Conservation (phyloP, 139 green algal genomes). For the Pleodorina starrii region DNA sequence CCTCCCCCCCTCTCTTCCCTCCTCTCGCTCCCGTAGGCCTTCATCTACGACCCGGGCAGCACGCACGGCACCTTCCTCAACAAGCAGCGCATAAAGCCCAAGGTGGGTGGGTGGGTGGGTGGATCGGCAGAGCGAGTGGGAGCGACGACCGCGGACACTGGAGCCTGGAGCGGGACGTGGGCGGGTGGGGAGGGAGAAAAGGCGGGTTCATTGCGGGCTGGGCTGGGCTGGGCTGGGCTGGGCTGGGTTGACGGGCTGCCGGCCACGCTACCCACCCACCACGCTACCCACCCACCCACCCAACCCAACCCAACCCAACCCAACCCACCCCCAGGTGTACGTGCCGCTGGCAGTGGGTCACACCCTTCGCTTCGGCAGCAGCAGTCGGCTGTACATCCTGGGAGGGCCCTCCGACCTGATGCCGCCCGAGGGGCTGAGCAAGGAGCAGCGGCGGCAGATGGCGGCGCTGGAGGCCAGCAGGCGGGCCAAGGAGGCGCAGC, state of each 20-base stretch:
- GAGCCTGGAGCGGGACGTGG: no score
- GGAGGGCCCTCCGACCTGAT: conserved; percentile 88
- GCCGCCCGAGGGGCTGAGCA: conserved; percentile 85
- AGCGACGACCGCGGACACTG: no score
- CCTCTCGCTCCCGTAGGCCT: no score
- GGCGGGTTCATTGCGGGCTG: no score
- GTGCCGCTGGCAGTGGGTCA: conserved; percentile 47
- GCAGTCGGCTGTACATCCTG: conserved; percentile 87
- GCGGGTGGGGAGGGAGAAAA: no score
- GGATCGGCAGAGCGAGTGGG: background rate
- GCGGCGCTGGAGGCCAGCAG: conserved; percentile 66
- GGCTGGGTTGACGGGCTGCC: no score
- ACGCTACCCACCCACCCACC: no score
- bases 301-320: no score
- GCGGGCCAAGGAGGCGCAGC: conserved; percentile 47
- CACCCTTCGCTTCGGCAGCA: conserved; percentile 88
- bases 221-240: no score
- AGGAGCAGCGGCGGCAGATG: conserved; percentile 66
- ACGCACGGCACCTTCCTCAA: conserved; percentile 96
- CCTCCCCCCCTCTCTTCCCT: no score
- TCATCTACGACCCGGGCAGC: conserved; percentile 87
- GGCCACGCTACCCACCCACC: no score
- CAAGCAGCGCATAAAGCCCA: conserved; percentile 74
- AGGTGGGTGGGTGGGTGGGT: background rate
- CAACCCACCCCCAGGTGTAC: conserved; percentile 11